Conservation (phyloP, 495 filamentous ascomycete species). For the Trichoderma erinaceum region DNA sequence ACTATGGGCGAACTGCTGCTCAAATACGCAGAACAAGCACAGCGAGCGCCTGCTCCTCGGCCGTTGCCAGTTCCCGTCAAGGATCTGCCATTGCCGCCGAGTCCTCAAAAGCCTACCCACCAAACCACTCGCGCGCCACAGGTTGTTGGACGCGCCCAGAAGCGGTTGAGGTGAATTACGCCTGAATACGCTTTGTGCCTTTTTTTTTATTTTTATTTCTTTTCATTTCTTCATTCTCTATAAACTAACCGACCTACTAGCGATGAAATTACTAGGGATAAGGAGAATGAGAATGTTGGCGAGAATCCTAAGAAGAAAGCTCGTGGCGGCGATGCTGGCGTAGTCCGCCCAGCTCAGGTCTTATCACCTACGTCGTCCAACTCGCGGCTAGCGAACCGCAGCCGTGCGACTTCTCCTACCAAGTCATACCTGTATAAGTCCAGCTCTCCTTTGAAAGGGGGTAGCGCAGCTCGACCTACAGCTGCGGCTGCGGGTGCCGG, state of each 20-base stretch:
- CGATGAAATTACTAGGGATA: conserved; percentile 62
- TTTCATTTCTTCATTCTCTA: conserved; percentile 8
- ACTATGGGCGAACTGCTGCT: conserved; percentile 79
- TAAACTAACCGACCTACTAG: conserved; percentile 33
- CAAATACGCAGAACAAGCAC: conserved; percentile 30
- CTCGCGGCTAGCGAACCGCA: conserved; percentile 56
- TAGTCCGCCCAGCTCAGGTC: conserved; percentile 43
- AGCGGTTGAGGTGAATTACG: conserved; percentile 53
- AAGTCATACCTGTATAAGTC: conserved; percentile 35
- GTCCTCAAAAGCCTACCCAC: conserved; percentile 25
- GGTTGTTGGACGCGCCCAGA: conserved; percentile 35
- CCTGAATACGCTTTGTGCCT: conserved; percentile 9
- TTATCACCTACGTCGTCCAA: conserved; percentile 80
- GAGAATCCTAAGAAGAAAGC: conserved; percentile 41
- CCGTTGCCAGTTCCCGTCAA: conserved; percentile 32
- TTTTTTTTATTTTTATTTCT: conserved; percentile 11
- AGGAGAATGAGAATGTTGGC: conserved; percentile 67
- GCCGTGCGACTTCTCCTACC: conserved; percentile 30
- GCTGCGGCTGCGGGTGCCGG: conserved; percentile 38
- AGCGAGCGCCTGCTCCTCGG: conserved; percentile 18
- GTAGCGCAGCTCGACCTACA: conserved; percentile 29
- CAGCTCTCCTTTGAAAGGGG: conserved; percentile 39
- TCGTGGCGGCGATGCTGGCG: conserved; percentile 24
- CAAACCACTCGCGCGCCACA: conserved; percentile 21
- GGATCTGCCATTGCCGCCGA: conserved; percentile 20